Evolutionary conservation across 805 yeast genomes (phyloP).

Genomic region (Wickerhamomyces strasburgensis): DNA sequence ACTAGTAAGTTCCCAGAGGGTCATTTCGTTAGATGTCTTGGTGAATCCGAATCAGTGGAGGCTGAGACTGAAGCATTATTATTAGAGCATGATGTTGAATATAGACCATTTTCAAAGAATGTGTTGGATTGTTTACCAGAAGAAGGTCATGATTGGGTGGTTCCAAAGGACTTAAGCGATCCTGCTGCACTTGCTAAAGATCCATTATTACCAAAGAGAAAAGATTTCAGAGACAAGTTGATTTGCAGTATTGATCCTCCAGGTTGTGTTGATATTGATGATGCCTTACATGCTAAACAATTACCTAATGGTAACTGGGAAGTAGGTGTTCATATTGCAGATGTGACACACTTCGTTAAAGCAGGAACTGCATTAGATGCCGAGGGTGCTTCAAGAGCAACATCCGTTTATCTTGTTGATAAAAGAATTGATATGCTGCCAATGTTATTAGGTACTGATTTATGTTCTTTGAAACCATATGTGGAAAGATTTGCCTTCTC

Average conservation of each 20-base stretch:
- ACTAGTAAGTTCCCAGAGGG: slow-evolving; percentile 87
- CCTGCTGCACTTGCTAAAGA: slow-evolving; percentile 49
- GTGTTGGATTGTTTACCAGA: slow-evolving; percentile 88
- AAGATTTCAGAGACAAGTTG: slow-evolving; percentile 80
- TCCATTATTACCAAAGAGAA: slow-evolving; percentile 51
- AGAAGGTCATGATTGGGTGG: slow-evolving; percentile 93
- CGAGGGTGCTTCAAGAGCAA: slow-evolving; percentile 96
- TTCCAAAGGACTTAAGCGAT: slow-evolving; percentile 58
- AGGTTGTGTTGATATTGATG: slow-evolving; percentile 97
- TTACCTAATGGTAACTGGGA: slow-evolving; percentile 93
- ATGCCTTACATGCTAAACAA: slow-evolving; percentile 83
- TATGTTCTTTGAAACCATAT: slow-evolving; percentile 91
- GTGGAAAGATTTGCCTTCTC: slow-evolving; percentile 96
- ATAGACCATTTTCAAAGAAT: slow-evolving; percentile 88
- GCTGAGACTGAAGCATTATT: slow-evolving; percentile 96
- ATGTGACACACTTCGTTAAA: slow-evolving; percentile 95
- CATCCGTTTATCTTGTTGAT: slow-evolving; percentile 94
- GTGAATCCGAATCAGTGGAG: slow-evolving; percentile 83
- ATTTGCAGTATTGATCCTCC: slow-evolving; percentile 98
- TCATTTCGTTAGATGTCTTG: slow-evolving; percentile 85
- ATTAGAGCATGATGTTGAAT: slow-evolving; percentile 94
- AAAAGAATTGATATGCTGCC: slow-evolving; percentile 99
- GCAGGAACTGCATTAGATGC: slow-evolving; percentile 87
- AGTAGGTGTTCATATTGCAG: slow-evolving; percentile 99
- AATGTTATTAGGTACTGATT: slow-evolving; percentile 86